phyloP scores from a whole-genome alignment of 139 green algal genomes.

The Asterochloris erici region DNA sequence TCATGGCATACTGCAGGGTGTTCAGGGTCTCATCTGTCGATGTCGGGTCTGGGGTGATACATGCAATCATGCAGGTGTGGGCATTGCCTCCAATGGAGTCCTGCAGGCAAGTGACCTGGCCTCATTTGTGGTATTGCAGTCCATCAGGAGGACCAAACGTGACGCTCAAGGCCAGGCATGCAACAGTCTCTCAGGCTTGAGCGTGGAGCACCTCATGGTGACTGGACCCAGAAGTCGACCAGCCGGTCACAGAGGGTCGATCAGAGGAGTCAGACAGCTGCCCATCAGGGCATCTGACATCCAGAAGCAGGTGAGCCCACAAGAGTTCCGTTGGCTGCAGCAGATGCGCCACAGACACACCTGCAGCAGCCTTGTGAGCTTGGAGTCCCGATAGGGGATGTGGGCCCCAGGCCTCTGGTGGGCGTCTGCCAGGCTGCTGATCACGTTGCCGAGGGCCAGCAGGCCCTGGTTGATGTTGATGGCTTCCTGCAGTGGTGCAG shows the following conservation, averaged over 20 bases:
- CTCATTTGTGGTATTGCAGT: not conserved
- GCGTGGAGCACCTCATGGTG: not conserved
- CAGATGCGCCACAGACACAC: constrained; percentile 15
- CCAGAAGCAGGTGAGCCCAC: constrained; percentile 15
- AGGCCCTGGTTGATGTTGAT: constrained; percentile 80
- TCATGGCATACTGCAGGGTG: constrained; percentile 66
- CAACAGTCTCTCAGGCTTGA: not conserved
- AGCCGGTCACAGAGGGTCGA: not conserved
- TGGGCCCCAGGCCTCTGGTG: constrained; percentile 27
- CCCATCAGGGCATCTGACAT: not conserved
- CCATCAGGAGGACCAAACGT: not conserved
- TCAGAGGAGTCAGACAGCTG: not conserved
- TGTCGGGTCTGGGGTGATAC: constrained; percentile 39
- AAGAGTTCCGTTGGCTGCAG: not conserved
- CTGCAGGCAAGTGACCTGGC: constrained; percentile 4
- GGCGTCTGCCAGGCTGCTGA: constrained; percentile 70
- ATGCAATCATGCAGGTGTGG: constrained; percentile 53
- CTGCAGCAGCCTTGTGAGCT: constrained; percentile 65
- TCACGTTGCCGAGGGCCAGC: constrained; percentile 85
- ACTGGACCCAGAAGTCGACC: not conserved
- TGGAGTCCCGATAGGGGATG: constrained; percentile 61
- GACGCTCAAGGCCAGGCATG: too few species aligned
- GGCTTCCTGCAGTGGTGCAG: constrained; percentile 36
- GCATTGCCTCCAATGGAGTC: constrained; percentile 24
- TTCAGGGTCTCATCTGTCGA: constrained; percentile 46